Base-by-base conservation (phyloP, 148 eudicot species). In the Diospyros lotus region DNA sequence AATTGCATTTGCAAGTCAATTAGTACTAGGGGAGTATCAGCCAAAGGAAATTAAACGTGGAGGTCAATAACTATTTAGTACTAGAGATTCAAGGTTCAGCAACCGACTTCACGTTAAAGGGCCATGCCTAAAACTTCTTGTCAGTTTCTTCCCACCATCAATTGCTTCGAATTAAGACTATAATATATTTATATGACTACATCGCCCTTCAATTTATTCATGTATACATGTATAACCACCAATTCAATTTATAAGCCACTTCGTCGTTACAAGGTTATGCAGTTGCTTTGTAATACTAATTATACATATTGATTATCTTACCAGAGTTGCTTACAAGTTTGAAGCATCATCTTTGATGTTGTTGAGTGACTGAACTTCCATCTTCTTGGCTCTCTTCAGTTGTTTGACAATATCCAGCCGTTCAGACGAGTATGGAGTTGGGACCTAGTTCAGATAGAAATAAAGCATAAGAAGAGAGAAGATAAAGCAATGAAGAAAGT, bases 341-440 rank as follows among this genome's bases (percentile, higher is more conserved):
- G 66, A 58, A 39, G 69, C 40, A 74, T 48, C 46, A 58, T 75
- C 66, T 39, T 75, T 61, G 2, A 51, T 71, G 71, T 18, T 69
- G 72, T 14, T 77, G 70, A 51, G 28, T 9, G 64, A 45, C 66
- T 79, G 71, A 68, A 81, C 40, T 83, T 77, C 84, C 82, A 78
- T 81, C 81, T 76, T 83, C 84, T 83, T 79, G 15, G 85, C 77
- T 75, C 89, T 83, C 73, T 82, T 77, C 8, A 83, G 52, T 77
- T 86, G 89, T 73, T 83, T 86, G 79, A 83, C 84, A 51, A 79
- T 64, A 60, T 78, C 70, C 43, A 83, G 82, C 73, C 86, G 65
- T 50, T 83, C 84, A 18, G 82, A 72, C 3, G 81, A 78, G 76
- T 73, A 86, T 7, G 86, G 86, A 61, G 86, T 83, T 14, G 89